phyloP scores from a whole-genome alignment of 1,284 basidiomycete species.

The Sporisorium iseilematis-ciliati region DNA sequence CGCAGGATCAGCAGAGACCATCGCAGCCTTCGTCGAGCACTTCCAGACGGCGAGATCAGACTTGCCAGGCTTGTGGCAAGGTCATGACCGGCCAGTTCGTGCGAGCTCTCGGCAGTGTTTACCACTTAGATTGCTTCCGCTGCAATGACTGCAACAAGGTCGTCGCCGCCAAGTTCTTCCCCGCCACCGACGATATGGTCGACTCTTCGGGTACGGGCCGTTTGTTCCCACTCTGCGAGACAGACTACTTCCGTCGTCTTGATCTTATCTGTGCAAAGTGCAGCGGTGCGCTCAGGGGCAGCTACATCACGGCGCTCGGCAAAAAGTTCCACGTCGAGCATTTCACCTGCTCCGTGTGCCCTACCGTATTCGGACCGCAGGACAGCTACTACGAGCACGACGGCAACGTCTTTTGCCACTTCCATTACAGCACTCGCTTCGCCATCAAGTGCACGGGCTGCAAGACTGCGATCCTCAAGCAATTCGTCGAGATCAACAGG shows the following conservation, averaged over 20 bases:
- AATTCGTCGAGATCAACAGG: constrained; percentile 99
- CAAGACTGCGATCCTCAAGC: constrained; percentile 97
- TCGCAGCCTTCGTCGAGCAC: constrained; percentile 17
- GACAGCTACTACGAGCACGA: constrained; percentile 99
- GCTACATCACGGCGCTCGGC: constrained; percentile 99
- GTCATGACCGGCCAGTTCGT: constrained; percentile 92
- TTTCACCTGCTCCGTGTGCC: constrained; percentile 97
- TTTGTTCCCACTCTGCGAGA: constrained; percentile 78
- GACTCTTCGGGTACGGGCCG: constrained; percentile 74
- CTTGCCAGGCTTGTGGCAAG: constrained; percentile 61
- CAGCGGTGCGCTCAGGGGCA: constrained; percentile 90
- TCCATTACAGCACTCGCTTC: constrained; percentile 97
- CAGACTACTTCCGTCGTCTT: constrained; percentile 95
- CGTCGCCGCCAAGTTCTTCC: constrained; percentile 98
- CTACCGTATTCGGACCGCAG: constrained; percentile 94
- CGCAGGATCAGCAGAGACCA: constrained; percentile 12
- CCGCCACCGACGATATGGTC: constrained; percentile 74
- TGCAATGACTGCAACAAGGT: constrained; percentile 92
- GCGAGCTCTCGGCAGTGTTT: constrained; percentile 91
- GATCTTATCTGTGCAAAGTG: constrained; percentile 98
- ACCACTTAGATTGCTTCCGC: constrained; percentile 95
- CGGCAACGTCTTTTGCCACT: constrained; percentile 80
- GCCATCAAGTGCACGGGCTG: constrained; percentile 98
- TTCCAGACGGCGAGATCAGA: constrained; percentile 53
- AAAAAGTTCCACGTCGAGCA: constrained; percentile 99